Percentiles rank a stretch among this genome's conserved stretches.
Conservation (phyloP, 495 filamentous ascomycete genomes). For the Daldinia vernicosa region DNA sequence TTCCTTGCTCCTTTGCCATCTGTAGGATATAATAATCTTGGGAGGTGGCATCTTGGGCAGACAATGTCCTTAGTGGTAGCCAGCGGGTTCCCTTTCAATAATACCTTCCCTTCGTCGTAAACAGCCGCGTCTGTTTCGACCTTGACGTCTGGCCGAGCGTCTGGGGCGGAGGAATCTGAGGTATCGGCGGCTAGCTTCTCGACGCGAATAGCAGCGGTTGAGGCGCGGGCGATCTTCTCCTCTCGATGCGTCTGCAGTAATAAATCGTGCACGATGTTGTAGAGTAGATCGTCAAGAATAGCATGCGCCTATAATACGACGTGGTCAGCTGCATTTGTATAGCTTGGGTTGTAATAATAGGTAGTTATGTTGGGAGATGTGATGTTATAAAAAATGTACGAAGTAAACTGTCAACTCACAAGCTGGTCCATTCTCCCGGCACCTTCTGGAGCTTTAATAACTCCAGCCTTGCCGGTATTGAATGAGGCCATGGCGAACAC, state of each 20-base stretch:
- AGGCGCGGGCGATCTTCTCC: slow-evolving; percentile 75
- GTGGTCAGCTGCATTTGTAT: slow-evolving; percentile 23
- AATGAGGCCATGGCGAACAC: slow-evolving; percentile 49
- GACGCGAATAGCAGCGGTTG: slow-evolving; percentile 75
- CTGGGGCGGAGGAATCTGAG: slow-evolving; percentile 53
- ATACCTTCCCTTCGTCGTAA: slow-evolving; percentile 76
- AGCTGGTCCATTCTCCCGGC: slow-evolving; percentile 53
- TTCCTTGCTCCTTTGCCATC: slow-evolving; percentile 67
- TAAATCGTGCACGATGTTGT: slow-evolving; percentile 77
- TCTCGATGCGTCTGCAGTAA: slow-evolving; percentile 76
- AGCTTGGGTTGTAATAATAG: slow-evolving; percentile 15
- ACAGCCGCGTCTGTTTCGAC: slow-evolving; percentile 76
- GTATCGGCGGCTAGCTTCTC: slow-evolving; percentile 71
- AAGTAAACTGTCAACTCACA: slow-evolving; percentile 51
- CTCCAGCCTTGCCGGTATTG: slow-evolving; percentile 59
- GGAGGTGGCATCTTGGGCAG: slow-evolving; percentile 72
- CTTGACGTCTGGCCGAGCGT: slow-evolving; percentile 57
- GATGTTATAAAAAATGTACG: slow-evolving; percentile 16
- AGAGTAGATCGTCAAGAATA: slow-evolving; percentile 72
- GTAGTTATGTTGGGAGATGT: slow-evolving; percentile 11
- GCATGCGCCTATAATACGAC: slow-evolving; percentile 54
- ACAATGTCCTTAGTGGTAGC: slow-evolving; percentile 75
- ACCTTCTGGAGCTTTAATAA: slow-evolving; percentile 56
- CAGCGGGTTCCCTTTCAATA: slow-evolving; percentile 78
- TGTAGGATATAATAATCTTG: slow-evolving; percentile 69